A percentile compares a stretch with the other conserved stretches of the same genome.
These are phyloP conservation scores for Fusarium fracticaudum DNA, from an alignment of 2,329 filamentous ascomycete genomes.

Conservation along the genomic window DNA sequence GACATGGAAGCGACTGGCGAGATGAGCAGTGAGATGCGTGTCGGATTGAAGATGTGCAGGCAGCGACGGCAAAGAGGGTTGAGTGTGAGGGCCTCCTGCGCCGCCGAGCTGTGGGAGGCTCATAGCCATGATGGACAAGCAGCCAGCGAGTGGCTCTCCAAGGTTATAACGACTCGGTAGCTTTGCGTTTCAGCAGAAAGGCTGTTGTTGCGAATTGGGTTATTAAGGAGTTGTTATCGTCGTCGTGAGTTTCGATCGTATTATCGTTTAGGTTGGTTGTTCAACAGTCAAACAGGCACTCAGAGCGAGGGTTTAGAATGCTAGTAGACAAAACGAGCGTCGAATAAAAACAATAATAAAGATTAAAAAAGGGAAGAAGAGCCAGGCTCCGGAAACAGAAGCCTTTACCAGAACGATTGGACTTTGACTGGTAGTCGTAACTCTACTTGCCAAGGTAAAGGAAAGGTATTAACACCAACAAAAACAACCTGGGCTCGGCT, in stretches of 20 bases:
- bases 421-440: constrained; percentile 35
- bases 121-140: constrained; percentile 66
- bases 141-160: constrained; percentile 44
- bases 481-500: constrained; percentile 29
- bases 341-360: constrained; percentile 27
- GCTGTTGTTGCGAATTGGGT: background rate
- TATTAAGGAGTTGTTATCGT: constrained; percentile 11
- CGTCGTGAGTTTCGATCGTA: constrained; percentile 5
- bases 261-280: constrained; percentile 4
- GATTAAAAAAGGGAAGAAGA: constrained; percentile 20
- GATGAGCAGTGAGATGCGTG: constrained; percentile 81
- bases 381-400: constrained; percentile 29
- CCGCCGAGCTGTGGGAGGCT: constrained; percentile 62
- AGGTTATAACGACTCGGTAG: constrained; percentile 12
- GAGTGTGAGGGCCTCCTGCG: constrained; percentile 73
- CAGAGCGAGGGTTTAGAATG: constrained; percentile 37
- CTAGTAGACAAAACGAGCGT: constrained; percentile 42
- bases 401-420: constrained; percentile 35
- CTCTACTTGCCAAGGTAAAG: constrained; percentile 18
- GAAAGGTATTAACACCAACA: constrained; percentile 32
- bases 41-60: constrained; percentile 84
- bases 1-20: constrained; percentile 91
- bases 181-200: constrained; percentile 10
- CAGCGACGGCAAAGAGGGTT: constrained; percentile 87
- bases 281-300: constrained; percentile 26